Evolutionary conservation across 108 stramenopile genomes (phyloP).

Genomic region (Fistulifera solaris): DNA sequence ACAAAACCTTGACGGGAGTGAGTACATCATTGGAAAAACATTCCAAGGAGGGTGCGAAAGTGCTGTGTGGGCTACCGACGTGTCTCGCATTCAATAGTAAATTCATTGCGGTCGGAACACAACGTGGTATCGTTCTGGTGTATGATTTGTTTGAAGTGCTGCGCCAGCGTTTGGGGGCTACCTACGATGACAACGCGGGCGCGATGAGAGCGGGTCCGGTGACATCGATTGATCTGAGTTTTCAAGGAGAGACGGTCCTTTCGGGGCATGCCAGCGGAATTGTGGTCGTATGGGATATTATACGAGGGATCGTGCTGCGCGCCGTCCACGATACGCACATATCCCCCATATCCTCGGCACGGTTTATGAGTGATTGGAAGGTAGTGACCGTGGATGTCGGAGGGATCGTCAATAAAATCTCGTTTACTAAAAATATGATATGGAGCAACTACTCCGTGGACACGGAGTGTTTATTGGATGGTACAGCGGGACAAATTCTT

Average conservation of each 20-base stretch:
- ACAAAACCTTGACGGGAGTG: conserved; percentile 6
- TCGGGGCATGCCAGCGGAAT: conserved; percentile 66
- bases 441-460: conserved; percentile 70
- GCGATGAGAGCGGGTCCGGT: conserved; percentile 37
- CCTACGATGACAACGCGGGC: conserved; percentile 10
- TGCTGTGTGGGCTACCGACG: conserved; percentile 49
- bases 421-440: conserved; percentile 62
- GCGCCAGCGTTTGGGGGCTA: conserved; percentile 37
- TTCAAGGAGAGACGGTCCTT: conserved; percentile 53
- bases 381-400: conserved; percentile 71
- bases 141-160: conserved; percentile 87
- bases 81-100: conserved; percentile 68
- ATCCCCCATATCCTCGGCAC: conserved; percentile 54
- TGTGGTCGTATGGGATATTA: conserved; percentile 78
- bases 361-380: conserved; percentile 46
- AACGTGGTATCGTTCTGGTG: conserved; percentile 54
- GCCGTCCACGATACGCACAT: conserved; percentile 35
- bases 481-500: conserved; percentile 75
- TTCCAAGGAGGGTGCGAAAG: conserved; percentile 5
- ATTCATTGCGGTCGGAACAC: conserved; percentile 85
- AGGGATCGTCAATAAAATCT: conserved; percentile 81
- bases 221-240: conserved; percentile 68
- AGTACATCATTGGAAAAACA: not conserved
- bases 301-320: conserved; percentile 48
- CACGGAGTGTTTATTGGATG: conserved; percentile 84